phyloP scores from a whole-genome alignment of 75 land plant species.

The Pinus tabuliformis region DNA sequence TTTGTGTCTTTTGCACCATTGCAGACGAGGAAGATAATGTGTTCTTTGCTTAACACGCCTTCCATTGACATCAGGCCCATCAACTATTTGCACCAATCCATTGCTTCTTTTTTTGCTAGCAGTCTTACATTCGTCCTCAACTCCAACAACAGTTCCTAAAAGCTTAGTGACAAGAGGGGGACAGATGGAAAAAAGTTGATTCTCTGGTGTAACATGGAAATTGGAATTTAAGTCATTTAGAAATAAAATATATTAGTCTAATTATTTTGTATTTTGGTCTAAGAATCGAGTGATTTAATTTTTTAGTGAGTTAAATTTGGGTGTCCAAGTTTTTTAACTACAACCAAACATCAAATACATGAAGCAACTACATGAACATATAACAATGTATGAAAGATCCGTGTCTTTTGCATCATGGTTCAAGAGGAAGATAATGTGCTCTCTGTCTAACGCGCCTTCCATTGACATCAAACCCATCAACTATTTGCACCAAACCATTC shows the following conservation, averaged over 20 bases:
- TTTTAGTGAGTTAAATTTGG: too few species aligned
- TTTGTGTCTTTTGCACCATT: not conserved
- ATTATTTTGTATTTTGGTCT: too few species aligned
- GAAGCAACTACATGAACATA: too few species aligned
- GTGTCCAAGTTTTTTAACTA: too few species aligned
- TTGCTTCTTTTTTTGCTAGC: slow-evolving; percentile 17
- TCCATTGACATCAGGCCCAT: slow-evolving; percentile 68
- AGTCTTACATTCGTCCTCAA: slow-evolving; percentile 45
- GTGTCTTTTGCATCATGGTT: not conserved
- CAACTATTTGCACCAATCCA: slow-evolving; percentile 44
- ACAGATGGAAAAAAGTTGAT: too few species aligned
- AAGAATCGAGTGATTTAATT: too few species aligned
- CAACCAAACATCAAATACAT: too few species aligned
- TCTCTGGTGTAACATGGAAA: too few species aligned
- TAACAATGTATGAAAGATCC: too few species aligned
- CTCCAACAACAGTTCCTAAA: slow-evolving; percentile 65
- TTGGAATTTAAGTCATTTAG: too few species aligned
- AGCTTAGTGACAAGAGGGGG: slow-evolving; percentile 71
- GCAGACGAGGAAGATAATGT: not conserved
- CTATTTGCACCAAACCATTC: slow-evolving; percentile 39
- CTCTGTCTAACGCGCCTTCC: slow-evolving; percentile 88
- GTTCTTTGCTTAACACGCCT: slow-evolving; percentile 81
- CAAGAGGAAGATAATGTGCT: slow-evolving; percentile 9
- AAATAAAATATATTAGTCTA: too few species aligned
- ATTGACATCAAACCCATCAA: slow-evolving; percentile 62